Evolutionary conservation across 495 filamentous ascomycete genomes (phyloP).

Genomic region (Tetracladium setigerum): DNA sequence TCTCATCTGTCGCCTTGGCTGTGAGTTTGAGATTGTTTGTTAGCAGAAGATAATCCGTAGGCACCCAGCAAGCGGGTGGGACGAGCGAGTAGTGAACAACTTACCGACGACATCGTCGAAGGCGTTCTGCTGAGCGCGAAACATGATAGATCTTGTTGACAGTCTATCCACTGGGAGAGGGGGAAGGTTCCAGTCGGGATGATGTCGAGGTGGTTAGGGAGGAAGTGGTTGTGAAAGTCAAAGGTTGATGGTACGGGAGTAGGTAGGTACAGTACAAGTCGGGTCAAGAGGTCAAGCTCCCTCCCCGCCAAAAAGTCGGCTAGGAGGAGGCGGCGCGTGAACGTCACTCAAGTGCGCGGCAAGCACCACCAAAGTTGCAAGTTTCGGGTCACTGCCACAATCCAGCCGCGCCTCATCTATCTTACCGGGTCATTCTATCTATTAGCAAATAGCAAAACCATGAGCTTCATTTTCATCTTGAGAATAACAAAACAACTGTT

Average conservation of each 20-base stretch:
- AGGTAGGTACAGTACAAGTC: background rate
- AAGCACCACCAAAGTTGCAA: no score
- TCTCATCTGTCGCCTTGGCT: constrained; percentile 99
- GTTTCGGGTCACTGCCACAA: constrained; percentile 1
- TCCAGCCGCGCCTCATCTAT: background rate
- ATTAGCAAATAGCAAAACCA: no score
- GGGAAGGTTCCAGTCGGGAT: background rate
- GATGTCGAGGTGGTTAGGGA: background rate
- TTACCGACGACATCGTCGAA: constrained; percentile 79
- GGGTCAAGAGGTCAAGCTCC: background rate
- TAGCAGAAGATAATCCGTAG: constrained; percentile 6
- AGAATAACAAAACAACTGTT: no score
- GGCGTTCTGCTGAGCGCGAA: constrained; percentile 70
- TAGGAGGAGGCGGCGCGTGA: background rate
- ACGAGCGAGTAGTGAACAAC: constrained; percentile 19
- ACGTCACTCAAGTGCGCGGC: constrained; percentile 7
- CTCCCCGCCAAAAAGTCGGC: constrained; percentile 7
- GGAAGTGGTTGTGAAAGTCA: background rate
- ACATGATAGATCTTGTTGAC: constrained; percentile 43
- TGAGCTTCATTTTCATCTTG: no score
- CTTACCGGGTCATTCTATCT: no score
- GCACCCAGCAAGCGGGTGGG: constrained; percentile 1
- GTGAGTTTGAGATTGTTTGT: constrained; percentile 6
- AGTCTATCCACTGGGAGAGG: background rate
- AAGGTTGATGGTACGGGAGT: background rate